Evolutionary conservation across 2,329 filamentous ascomycete species (phyloP).

Genomic region (Diaporthe nobilis): DNA sequence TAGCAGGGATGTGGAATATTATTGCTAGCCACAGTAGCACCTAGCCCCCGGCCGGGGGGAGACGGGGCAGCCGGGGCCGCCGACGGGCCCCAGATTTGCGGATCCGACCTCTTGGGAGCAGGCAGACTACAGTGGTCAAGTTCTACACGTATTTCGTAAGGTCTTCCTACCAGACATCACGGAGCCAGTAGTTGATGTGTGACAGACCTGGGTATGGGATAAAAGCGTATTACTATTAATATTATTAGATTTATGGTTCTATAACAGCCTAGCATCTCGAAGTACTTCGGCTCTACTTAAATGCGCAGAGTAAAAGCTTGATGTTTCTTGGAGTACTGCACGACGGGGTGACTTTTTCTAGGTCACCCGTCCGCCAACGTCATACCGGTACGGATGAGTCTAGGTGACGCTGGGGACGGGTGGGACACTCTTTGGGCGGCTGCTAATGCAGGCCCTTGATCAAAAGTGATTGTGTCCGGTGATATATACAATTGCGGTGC

Average conservation of each 20-base stretch:
- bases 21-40: background rate
- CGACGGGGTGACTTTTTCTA: background rate
- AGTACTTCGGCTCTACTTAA: background rate
- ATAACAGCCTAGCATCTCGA: background rate
- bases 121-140: background rate
- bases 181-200: background rate
- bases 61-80: conserved; percentile 16
- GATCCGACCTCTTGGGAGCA: background rate
- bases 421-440: background rate
- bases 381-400: background rate
- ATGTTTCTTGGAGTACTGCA: background rate
- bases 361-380: background rate
- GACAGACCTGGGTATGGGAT: background rate
- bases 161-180: background rate
- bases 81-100: background rate
- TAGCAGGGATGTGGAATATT: conserved; percentile 8
- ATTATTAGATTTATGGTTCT: conserved; percentile 17
- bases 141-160: background rate
- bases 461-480: background rate
- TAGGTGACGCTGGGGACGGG: background rate
- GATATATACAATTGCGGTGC: background rate
- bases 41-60: background rate
- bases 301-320: background rate
- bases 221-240: background rate
- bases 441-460: background rate